A percentile compares a stretch with the other conserved stretches of the same genome.
phyloP scores from a whole-genome alignment of 2,329 filamentous ascomycete species.

The Aspergillus brunneoviolaceus region DNA sequence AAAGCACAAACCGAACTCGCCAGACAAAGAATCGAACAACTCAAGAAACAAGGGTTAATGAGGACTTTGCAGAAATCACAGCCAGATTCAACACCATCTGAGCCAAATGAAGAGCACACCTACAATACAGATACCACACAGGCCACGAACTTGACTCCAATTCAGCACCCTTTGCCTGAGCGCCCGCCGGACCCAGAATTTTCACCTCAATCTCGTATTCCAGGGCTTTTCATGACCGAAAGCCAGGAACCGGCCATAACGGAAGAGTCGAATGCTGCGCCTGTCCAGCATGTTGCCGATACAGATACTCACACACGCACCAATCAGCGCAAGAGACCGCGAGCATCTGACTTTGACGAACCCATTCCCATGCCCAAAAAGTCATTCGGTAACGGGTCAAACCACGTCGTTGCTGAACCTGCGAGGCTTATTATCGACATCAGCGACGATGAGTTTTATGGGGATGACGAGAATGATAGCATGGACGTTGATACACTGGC shows the following conservation, averaged over 20 bases:
- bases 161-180: conserved; percentile 40
- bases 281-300: conserved; percentile 20
- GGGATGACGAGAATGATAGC: conserved; percentile 30
- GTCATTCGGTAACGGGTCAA: conserved; percentile 58
- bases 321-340: conserved; percentile 56
- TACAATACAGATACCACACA: conserved; percentile 6
- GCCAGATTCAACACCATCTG: conserved; percentile 8
- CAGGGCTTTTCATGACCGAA: conserved; percentile 53
- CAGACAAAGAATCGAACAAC: conserved; percentile 74
- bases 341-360: conserved; percentile 71
- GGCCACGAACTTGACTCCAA: conserved; percentile 11
- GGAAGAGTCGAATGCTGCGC: conserved; percentile 8
- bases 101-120: conserved; percentile 8
- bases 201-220: conserved; percentile 43
- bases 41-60: conserved; percentile 56
- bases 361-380: conserved; percentile 55
- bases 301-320: conserved; percentile 23
- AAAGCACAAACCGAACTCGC: conserved; percentile 73
- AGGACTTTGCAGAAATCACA: conserved; percentile 36
- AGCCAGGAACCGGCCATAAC: conserved; percentile 14
- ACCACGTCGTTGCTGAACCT: conserved; percentile 40
- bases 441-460: conserved; percentile 66
- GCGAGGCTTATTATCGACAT: conserved; percentile 77
- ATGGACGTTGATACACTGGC: conserved; percentile 34
- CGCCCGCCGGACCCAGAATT: conserved; percentile 35